phyloP scores from a whole-genome alignment of 1,139 yeast species.

The Hemisphaericaspora xylanilytica region DNA sequence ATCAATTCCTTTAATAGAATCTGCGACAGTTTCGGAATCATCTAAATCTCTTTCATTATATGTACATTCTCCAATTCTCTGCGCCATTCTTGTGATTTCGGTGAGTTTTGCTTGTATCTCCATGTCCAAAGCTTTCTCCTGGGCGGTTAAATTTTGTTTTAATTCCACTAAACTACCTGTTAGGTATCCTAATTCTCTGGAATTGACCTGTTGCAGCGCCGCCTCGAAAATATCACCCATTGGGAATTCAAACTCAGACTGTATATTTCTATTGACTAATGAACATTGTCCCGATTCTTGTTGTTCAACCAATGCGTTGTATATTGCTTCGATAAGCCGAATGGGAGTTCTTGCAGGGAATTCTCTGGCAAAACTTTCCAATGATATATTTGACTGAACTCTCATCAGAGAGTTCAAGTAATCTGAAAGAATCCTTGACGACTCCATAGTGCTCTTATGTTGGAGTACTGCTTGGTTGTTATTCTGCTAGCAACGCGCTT shows the following conservation, averaged over 20 bases:
- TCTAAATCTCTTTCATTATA: constrained; percentile 2
- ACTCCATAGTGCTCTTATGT: constrained; percentile 7
- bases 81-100: constrained; percentile 5
- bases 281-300: constrained; percentile 15
- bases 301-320: constrained; percentile 21
- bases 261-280: constrained; percentile 17
- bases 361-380: constrained; percentile 12
- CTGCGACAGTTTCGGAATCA: constrained; percentile 7
- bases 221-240: constrained; percentile 12
- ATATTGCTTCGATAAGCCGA: constrained; percentile 13
- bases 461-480: background rate
- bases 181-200: constrained; percentile 4
- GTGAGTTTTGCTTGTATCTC: constrained; percentile 11
- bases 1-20: constrained; percentile 14
- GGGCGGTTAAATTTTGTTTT: constrained; percentile 2
- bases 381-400: constrained; percentile 8
- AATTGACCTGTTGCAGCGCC: constrained; percentile 3
- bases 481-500: background rate
- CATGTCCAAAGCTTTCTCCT: constrained; percentile 11
- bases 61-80: constrained; percentile 3
- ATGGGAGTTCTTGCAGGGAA: constrained; percentile 10
- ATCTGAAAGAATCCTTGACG: constrained; percentile 12
- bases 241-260: constrained; percentile 25
- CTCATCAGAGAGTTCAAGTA: constrained; percentile 15
- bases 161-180: constrained; percentile 7